Conservation (phyloP, 78 protist genomes). For the Cyanophora paradoxa region DNA sequence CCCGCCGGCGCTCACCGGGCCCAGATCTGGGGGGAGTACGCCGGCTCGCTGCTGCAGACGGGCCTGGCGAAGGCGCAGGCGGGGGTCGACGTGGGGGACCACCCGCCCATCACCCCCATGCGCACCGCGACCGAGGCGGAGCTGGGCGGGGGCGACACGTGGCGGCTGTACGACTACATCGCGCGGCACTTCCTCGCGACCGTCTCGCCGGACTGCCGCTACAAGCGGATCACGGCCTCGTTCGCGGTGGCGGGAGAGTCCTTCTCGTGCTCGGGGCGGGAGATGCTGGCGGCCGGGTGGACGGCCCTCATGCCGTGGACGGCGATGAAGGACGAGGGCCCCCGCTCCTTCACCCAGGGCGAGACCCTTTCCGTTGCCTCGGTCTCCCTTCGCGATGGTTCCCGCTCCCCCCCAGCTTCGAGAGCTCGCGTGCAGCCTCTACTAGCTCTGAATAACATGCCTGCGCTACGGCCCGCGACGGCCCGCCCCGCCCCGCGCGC, state of each 20-base stretch:
- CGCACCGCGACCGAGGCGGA: background rate
- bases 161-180: constrained; percentile 49
- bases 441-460: too few relatives aligned
- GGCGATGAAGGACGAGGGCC: background rate
- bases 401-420: too few relatives aligned
- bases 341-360: background rate
- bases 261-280: background rate
- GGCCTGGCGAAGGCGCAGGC: background rate
- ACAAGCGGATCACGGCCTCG: background rate
- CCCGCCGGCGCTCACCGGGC: background rate
- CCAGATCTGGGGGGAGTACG: background rate
- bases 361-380: background rate
- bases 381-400: background rate
- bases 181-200: constrained; percentile 43
- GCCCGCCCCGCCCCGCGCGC: too few relatives aligned
- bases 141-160: background rate
- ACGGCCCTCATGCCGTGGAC: background rate
- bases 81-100: constrained; percentile 60
- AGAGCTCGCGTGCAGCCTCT: too few relatives aligned
- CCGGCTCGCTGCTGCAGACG: background rate
- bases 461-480: too few relatives aligned
- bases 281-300: background rate
- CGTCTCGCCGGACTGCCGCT: constrained; percentile 14
- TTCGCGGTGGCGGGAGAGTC: constrained; percentile 2
- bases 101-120: constrained; percentile 70